Percentiles rank a stretch among this genome's conserved stretches.
phyloP scores from a whole-genome alignment of 2,329 filamentous ascomycete species.

The Emmonsia crescens region DNA sequence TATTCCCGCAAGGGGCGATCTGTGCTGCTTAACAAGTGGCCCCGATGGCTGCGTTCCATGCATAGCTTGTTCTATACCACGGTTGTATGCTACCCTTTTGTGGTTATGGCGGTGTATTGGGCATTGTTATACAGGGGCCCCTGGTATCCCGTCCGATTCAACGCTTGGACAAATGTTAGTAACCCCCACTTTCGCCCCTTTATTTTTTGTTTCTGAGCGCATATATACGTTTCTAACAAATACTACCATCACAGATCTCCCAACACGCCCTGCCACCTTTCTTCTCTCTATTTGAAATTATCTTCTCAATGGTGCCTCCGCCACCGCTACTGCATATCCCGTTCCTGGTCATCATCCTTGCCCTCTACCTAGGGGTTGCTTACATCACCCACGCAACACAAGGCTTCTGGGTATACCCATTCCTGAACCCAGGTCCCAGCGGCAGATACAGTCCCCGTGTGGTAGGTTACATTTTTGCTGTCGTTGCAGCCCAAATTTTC shows the following conservation, averaged over 20 bases:
- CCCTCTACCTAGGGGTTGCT: slow-evolving; percentile 60
- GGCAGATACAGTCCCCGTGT: slow-evolving; percentile 42
- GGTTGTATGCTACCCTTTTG: slow-evolving; percentile 52
- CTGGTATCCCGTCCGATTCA: slow-evolving; percentile 44
- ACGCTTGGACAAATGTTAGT: slow-evolving; percentile 42
- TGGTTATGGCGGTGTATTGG: slow-evolving; percentile 66
- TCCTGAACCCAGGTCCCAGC: slow-evolving; percentile 53
- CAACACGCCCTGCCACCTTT: slow-evolving; percentile 63
- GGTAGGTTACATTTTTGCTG: slow-evolving; percentile 53
- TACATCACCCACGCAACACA: slow-evolving; percentile 61
- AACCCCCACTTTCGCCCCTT: slow-evolving; percentile 1
- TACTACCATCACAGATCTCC: slow-evolving; percentile 42
- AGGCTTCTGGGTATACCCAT: slow-evolving; percentile 65
- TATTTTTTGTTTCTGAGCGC: neutral
- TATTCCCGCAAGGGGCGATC: slow-evolving; percentile 49
- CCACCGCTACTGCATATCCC: slow-evolving; percentile 56
- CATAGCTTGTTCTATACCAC: slow-evolving; percentile 56
- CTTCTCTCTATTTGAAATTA: slow-evolving; percentile 66
- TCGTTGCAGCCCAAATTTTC: slow-evolving; percentile 42
- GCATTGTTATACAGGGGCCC: slow-evolving; percentile 43
- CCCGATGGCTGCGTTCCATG: slow-evolving; percentile 51
- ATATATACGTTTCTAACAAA: neutral
- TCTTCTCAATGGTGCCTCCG: slow-evolving; percentile 54
- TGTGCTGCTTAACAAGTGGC: slow-evolving; percentile 48
- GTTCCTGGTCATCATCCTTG: slow-evolving; percentile 58